Base-by-base conservation (phyloP, 306 rosid genomes). In the Astragalus glycyphyllos region DNA sequence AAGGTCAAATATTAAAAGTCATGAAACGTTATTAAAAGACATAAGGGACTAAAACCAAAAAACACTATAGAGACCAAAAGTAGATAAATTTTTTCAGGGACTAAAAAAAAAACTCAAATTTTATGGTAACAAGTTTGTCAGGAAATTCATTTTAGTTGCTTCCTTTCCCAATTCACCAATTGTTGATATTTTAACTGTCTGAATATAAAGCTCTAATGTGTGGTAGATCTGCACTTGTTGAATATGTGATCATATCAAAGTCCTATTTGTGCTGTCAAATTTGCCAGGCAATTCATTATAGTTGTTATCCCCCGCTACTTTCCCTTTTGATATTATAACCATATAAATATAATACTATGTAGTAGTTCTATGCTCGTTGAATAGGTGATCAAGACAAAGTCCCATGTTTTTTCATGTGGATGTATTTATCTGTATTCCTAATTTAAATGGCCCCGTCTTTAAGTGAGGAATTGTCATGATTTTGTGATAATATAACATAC, bases 211-310 rank as follows among this genome's bases (percentile, higher is more conserved):
- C 54, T 26, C 4, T 47, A 37, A 54, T 40, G 5, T 55, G 32
- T 48, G n/a, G 65, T 34, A 17, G 65, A 47, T 51, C 20, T 54
- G 32, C 42, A 14, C 9, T 54, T 64, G 11, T 56, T 58, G 49
- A 72, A 13, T 56, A 14, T 20, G 29, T 64, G 72, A 35, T 32
- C 13, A 37, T 37, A 48, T 35, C 50, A 11, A 59, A 48, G 14
- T 54, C 26, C 12, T 65, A 26, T 58, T 15, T 76, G 23, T 32
- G 23, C 47, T 32, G 38, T n/a, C 66, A 58, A 58, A 38, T 17
- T 38, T 61, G 40, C 50, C 11, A 7, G 4, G 4, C 54, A 44
- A 17, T 53, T 69, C 31, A 53, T 8, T 61, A 14, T 37, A 12
- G 71, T 46, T 56, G 12, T 65, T 48, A 32, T 44, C 9, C 9